Evolutionary conservation across 2,329 filamentous ascomycete genomes (phyloP).

Genomic region (Scolecobasidium constrictum): DNA sequence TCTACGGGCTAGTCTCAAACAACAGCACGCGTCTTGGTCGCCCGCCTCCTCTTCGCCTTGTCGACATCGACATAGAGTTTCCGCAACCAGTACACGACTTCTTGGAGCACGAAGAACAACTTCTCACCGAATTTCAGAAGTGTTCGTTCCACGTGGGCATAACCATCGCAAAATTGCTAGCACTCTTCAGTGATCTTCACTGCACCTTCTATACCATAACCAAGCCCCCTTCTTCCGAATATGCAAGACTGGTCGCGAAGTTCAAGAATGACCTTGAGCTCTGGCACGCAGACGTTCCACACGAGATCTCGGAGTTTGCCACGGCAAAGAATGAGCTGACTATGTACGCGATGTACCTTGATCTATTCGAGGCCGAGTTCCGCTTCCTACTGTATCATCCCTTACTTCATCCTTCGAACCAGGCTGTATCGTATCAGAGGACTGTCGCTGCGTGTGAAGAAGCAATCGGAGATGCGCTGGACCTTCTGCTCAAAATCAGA

Average conservation of each 20-base stretch:
- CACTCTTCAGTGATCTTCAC: slow-evolving; percentile 63
- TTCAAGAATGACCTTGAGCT: slow-evolving; percentile 52
- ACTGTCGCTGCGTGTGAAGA: slow-evolving; percentile 47
- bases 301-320: slow-evolving; percentile 42
- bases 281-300: slow-evolving; percentile 55
- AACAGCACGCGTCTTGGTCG: slow-evolving; percentile 65
- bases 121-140: slow-evolving; percentile 31
- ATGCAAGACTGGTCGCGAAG: slow-evolving; percentile 19
- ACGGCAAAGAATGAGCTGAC: slow-evolving; percentile 34
- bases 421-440: slow-evolving; percentile 49
- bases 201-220: slow-evolving; percentile 60
- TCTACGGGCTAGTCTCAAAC: slow-evolving; percentile 55
- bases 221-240: slow-evolving; percentile 1
- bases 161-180: slow-evolving; percentile 52
- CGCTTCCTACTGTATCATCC: slow-evolving; percentile 43
- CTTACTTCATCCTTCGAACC: slow-evolving; percentile 36
- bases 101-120: slow-evolving; percentile 43
- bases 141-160: slow-evolving; percentile 60
- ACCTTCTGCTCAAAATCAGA: slow-evolving; percentile 47
- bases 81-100: slow-evolving; percentile 64
- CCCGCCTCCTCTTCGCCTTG: slow-evolving; percentile 61
- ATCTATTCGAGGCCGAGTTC: slow-evolving; percentile 38
- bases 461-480: slow-evolving; percentile 47
- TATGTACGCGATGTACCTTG: slow-evolving; percentile 38
- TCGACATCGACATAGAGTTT: slow-evolving; percentile 71